These are phyloP conservation scores for Boletus barrowsii DNA, from an alignment of 768 basidiomycete species.

Conservation along the genomic window DNA sequence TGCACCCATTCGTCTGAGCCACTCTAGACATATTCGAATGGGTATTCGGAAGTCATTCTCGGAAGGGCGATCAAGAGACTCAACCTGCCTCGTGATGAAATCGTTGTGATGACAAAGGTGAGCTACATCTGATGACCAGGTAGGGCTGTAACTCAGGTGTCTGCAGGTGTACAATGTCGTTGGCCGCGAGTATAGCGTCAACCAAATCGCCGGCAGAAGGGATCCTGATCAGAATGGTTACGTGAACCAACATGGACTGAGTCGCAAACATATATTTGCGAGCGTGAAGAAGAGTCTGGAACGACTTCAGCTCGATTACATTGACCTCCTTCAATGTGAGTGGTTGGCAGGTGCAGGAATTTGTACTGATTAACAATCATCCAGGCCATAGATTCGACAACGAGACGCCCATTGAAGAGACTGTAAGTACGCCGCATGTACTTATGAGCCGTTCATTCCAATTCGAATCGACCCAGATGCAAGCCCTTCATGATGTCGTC, in stretches of 20 bases:
- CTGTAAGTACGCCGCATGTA: slow-evolving; percentile 18
- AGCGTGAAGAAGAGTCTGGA: slow-evolving; percentile 42
- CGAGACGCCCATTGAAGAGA: slow-evolving; percentile 50
- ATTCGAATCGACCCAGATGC: slow-evolving; percentile 31
- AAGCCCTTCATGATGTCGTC: slow-evolving; percentile 50
- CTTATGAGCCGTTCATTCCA: background rate
- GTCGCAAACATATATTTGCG: slow-evolving; percentile 60
- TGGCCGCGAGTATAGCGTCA: slow-evolving; percentile 14
- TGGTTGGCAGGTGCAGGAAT: background rate
- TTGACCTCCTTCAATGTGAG: slow-evolving; percentile 56
- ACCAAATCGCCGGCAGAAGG: slow-evolving; percentile 13
- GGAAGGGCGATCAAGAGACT: slow-evolving; percentile 70
- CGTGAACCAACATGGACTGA: slow-evolving; percentile 46
- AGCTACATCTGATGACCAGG: background rate
- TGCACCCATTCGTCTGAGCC: background rate
- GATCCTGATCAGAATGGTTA: slow-evolving; percentile 40
- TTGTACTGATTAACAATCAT: background rate
- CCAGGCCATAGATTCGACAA: slow-evolving; percentile 47
- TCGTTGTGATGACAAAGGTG: slow-evolving; percentile 79
- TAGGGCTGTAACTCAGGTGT: background rate
- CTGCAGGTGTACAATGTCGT: slow-evolving; percentile 43
- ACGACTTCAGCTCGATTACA: slow-evolving; percentile 48
- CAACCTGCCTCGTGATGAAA: slow-evolving; percentile 66
- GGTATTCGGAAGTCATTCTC: slow-evolving; percentile 60
- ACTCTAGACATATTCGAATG: slow-evolving; percentile 59